Conservation (phyloP, 129 eudicot species). For the Artemisia argyi region DNA sequence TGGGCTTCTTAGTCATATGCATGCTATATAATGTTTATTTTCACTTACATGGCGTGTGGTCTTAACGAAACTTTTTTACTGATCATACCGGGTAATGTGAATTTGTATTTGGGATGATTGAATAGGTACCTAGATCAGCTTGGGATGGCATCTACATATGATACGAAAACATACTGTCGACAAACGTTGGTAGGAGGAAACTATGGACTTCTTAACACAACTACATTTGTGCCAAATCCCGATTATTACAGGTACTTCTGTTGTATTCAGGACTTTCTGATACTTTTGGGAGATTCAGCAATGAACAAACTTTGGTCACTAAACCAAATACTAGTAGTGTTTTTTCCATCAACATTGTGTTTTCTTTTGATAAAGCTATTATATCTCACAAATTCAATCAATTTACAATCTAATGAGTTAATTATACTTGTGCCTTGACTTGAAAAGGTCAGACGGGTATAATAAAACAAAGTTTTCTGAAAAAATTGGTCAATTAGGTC, state of each 20-base stretch:
- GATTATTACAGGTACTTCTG: constrained; percentile 58
- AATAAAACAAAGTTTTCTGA: background rate
- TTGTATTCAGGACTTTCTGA: background rate
- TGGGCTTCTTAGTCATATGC: background rate
- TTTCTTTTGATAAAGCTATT: background rate
- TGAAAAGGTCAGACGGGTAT: background rate
- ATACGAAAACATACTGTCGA: constrained; percentile 62
- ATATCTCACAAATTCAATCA: background rate
- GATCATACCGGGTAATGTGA: background rate
- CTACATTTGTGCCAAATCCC: constrained; percentile 61
- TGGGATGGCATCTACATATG: constrained; percentile 61
- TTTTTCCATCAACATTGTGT: background rate
- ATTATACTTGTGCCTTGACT: background rate
- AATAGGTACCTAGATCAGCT: constrained; percentile 75
- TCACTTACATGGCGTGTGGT: background rate
- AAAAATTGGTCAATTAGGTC: background rate
- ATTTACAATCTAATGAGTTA: background rate
- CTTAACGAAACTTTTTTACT: background rate
- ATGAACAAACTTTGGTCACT: background rate
- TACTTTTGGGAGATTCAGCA: background rate
- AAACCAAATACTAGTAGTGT: background rate
- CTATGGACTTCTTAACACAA: constrained; percentile 65
- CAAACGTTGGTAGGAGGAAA: constrained; percentile 75
- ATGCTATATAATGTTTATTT: background rate
- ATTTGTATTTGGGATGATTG: background rate